A percentile compares a stretch with the other conserved stretches of the same genome.
Conservation (phyloP, 768 basidiomycete species). For the Galerina sulciceps region DNA sequence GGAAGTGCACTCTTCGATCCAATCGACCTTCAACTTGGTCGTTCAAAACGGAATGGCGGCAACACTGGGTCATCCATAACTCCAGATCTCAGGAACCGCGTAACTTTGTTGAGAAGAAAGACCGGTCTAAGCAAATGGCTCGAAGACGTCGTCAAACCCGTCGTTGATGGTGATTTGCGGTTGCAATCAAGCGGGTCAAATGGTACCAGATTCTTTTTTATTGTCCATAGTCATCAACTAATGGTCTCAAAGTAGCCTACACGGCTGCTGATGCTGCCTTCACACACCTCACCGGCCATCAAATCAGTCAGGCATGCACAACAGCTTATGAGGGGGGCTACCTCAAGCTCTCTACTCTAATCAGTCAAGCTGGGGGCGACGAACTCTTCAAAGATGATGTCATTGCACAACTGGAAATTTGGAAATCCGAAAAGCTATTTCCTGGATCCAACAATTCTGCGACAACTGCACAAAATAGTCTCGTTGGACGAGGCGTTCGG, state of each 20-base stretch:
- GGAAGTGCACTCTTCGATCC: slow-evolving; percentile 89
- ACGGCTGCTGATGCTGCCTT: slow-evolving; percentile 61
- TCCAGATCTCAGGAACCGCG: slow-evolving; percentile 64
- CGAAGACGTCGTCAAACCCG: slow-evolving; percentile 66
- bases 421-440: slow-evolving; percentile 66
- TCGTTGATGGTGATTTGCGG: slow-evolving; percentile 72
- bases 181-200: slow-evolving; percentile 32
- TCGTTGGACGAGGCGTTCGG: slow-evolving; percentile 59
- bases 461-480: slow-evolving; percentile 36
- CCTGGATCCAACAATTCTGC: slow-evolving; percentile 38
- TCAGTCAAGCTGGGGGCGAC: slow-evolving; percentile 87
- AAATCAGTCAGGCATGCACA: slow-evolving; percentile 82
- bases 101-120: slow-evolving; percentile 71
- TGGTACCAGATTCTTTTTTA: slow-evolving; percentile 19
- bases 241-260: slow-evolving; percentile 35
- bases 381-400: slow-evolving; percentile 75
- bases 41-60: slow-evolving; percentile 24
- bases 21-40: slow-evolving; percentile 64
- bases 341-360: slow-evolving; percentile 84
- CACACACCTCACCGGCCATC: slow-evolving; percentile 82
- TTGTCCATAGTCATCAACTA: background rate
- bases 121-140: slow-evolving; percentile 86
- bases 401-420: slow-evolving; percentile 74
- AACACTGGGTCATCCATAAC: slow-evolving; percentile 41
- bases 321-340: slow-evolving; percentile 76